These are phyloP conservation scores for Kwoniella heveanensis DNA, from an alignment of 768 basidiomycete species.

Conservation along the genomic window DNA sequence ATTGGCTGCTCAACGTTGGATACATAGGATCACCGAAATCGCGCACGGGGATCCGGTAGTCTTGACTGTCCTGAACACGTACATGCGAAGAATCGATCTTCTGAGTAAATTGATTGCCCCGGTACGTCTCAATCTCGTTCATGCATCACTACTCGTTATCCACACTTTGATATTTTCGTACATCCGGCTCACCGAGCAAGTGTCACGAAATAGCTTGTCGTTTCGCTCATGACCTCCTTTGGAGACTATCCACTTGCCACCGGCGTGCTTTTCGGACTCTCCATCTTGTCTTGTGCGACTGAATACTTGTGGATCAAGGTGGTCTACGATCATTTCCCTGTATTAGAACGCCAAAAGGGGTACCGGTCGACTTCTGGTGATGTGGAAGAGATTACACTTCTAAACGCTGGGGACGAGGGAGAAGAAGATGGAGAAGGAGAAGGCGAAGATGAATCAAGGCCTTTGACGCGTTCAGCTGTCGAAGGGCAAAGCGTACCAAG, in stretches of 20 bases:
- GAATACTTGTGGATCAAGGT: slow-evolving; percentile 52
- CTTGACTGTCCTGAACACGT: slow-evolving; percentile 50
- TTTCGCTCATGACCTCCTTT: slow-evolving; percentile 45
- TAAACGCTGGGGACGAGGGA: neutral
- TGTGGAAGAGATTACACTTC: neutral
- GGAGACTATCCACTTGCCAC: slow-evolving; percentile 39
- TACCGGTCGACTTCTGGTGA: neutral
- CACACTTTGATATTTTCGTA: too few species aligned
- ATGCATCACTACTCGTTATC: neutral
- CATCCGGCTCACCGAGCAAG: too few species aligned
- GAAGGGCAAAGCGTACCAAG: neutral
- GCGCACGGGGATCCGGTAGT: slow-evolving; percentile 24
- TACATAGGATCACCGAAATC: slow-evolving; percentile 51
- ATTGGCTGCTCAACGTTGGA: too few species aligned
- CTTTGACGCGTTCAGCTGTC: neutral
- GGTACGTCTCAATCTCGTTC: slow-evolving; percentile 17
- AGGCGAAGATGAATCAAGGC: neutral
- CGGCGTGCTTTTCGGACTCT: slow-evolving; percentile 27
- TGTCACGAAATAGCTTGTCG: too few species aligned
- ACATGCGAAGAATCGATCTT: slow-evolving; percentile 48
- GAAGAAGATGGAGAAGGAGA: neutral
- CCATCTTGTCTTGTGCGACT: slow-evolving; percentile 28
- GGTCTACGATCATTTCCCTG: slow-evolving; percentile 48
- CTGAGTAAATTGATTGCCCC: slow-evolving; percentile 47
- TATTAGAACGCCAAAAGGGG: slow-evolving; percentile 16